Conservation (phyloP, 352 stramenopile genomes). For the Globisporangium uncinulatum region DNA sequence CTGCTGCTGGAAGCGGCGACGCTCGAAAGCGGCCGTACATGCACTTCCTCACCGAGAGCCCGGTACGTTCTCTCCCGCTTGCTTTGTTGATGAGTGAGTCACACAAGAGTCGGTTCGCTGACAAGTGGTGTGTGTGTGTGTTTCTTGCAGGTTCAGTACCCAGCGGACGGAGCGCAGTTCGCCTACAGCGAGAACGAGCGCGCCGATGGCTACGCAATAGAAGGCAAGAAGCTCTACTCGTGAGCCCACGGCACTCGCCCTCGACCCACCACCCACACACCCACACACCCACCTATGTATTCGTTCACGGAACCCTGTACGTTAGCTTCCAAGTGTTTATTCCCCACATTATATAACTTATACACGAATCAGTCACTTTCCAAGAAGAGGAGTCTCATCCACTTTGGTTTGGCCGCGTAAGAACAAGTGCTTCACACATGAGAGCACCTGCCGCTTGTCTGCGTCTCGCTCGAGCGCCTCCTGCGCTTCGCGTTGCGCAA, state of each 20-base stretch:
- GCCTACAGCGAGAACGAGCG: slow-evolving; percentile 24
- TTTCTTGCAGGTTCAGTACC: slow-evolving; percentile 11
- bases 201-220: slow-evolving; percentile 52
- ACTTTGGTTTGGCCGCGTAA: slow-evolving; percentile 33
- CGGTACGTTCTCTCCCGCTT: slow-evolving; percentile 19
- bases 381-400: background rate
- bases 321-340: slow-evolving; percentile 7
- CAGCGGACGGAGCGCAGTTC: slow-evolving; percentile 25
- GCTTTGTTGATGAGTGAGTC: background rate
- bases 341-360: slow-evolving; percentile 3
- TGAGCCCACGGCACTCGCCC: slow-evolving; percentile 20
- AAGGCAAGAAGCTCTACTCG: slow-evolving; percentile 75
- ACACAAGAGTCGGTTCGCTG: background rate
- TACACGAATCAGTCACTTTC: background rate
- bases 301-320: slow-evolving; percentile 7
- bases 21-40: slow-evolving; percentile 69
- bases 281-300: slow-evolving; percentile 22
- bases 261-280: slow-evolving; percentile 12
- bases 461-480: slow-evolving; percentile 24
- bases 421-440: slow-evolving; percentile 62
- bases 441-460: slow-evolving; percentile 58
- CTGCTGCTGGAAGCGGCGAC: slow-evolving; percentile 12
- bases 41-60: slow-evolving; percentile 67
- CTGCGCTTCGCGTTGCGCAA: slow-evolving; percentile 38
- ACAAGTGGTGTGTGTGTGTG: background rate